A percentile compares a stretch with the other conserved stretches of the same genome.
These are phyloP conservation scores for Auriscalpium vulgare DNA, from an alignment of 768 basidiomycete genomes.

Conservation along the genomic window DNA sequence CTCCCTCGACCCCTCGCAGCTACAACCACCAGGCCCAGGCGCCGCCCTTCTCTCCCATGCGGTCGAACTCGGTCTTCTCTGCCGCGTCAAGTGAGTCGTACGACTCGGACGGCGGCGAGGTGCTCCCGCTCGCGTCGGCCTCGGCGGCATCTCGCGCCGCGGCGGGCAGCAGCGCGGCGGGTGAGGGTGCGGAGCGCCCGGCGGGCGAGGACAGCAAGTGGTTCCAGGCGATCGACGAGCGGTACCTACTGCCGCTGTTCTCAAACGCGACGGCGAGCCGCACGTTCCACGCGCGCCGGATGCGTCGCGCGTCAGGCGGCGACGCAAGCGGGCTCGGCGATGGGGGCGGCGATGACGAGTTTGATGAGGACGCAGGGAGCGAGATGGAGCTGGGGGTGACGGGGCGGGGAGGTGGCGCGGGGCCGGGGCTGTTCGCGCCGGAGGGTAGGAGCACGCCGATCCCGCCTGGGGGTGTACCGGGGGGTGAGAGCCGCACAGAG, in stretches of 20 bases:
- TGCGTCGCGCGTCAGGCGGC: conserved; percentile 34
- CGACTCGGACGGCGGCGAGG: conserved; percentile 70
- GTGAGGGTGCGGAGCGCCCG: conserved; percentile 4
- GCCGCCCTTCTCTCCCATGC: conserved; percentile 7
- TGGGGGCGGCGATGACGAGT: conserved; percentile 28
- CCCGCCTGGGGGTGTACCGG: neutral
- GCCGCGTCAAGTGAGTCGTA: conserved; percentile 68
- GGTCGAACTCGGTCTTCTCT: conserved; percentile 53
- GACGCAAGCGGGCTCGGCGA: conserved; percentile 25
- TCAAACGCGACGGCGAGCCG: conserved; percentile 86
- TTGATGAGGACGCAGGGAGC: conserved; percentile 20
- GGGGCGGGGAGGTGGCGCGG: neutral
- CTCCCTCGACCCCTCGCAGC: conserved; percentile 22
- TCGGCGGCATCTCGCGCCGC: conserved; percentile 10
- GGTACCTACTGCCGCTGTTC: conserved; percentile 88
- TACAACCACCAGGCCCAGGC: conserved; percentile 57
- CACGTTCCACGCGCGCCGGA: conserved; percentile 74
- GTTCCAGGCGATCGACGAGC: conserved; percentile 94
- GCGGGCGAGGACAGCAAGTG: conserved; percentile 72
- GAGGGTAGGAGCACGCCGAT: neutral
- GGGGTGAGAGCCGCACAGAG: conserved; percentile 9
- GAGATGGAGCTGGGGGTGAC: conserved; percentile 20
- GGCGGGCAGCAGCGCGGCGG: conserved; percentile 2
- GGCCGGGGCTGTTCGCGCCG: neutral
- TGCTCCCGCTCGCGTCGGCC: conserved; percentile 66